Evolutionary conservation across 495 filamentous ascomycete genomes (phyloP).

Genomic region (Penicillium nucicola): DNA sequence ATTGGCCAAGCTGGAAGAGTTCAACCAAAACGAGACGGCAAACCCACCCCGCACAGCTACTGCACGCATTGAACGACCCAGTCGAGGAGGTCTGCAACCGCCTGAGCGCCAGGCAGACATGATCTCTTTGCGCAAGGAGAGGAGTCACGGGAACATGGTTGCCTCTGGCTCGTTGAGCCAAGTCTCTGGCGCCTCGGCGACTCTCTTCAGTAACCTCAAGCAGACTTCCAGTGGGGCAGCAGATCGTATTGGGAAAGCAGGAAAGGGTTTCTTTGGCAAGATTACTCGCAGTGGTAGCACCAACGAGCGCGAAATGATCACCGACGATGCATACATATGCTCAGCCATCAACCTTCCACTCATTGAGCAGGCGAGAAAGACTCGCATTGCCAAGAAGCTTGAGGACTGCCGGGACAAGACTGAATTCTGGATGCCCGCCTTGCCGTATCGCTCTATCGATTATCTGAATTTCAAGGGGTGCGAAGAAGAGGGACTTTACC

Average conservation of each 20-base stretch:
- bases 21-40: conserved; percentile 22
- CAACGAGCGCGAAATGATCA: conserved; percentile 62
- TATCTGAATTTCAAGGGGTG: conserved; percentile 89
- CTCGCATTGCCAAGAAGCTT: conserved; percentile 79
- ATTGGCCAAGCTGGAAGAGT: conserved; percentile 41
- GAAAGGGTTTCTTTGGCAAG: conserved; percentile 76
- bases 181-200: conserved; percentile 55
- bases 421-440: conserved; percentile 94
- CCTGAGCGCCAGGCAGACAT: conserved; percentile 52
- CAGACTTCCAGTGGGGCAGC: conserved; percentile 69
- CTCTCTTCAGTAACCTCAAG: conserved; percentile 71
- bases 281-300: conserved; percentile 68
- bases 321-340: conserved; percentile 73
- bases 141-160: conserved; percentile 47
- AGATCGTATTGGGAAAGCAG: conserved; percentile 65
- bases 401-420: conserved; percentile 87
- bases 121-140: conserved; percentile 41
- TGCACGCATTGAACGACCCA: conserved; percentile 57
- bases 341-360: conserved; percentile 78
- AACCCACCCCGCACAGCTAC: conserved; percentile 55
- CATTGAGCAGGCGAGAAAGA: conserved; percentile 78
- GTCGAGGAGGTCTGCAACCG: conserved; percentile 19
- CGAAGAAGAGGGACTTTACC: conserved; percentile 86
- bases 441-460: conserved; percentile 89
- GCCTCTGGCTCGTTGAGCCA: conserved; percentile 61